Conservation (phyloP, 495 filamentous ascomycete species). For the Talaromyces borbonicus region DNA sequence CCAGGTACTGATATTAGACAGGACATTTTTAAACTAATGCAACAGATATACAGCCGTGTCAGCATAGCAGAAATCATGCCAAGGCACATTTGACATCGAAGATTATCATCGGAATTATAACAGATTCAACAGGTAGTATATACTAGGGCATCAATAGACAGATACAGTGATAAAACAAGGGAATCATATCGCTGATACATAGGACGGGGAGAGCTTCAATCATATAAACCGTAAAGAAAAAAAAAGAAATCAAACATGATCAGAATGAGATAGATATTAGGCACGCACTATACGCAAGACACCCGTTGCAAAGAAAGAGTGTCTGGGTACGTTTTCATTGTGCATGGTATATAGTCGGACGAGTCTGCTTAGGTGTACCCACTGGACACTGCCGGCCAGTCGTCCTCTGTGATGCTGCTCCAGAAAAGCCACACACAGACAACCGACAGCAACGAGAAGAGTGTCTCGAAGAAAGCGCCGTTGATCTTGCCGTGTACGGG, state of each 20-base stretch:
- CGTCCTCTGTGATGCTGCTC: slow-evolving; percentile 98
- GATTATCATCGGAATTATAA: too few species aligned
- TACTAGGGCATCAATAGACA: slow-evolving; percentile 8
- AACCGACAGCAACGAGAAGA: slow-evolving; percentile 81
- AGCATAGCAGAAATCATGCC: too few species aligned
- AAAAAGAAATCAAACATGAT: background rate
- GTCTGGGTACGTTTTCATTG: background rate
- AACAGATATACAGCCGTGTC: too few species aligned
- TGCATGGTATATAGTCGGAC: background rate
- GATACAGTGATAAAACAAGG: slow-evolving; percentile 4
- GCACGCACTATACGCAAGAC: background rate
- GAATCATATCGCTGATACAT: slow-evolving; percentile 7
- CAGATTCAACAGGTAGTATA: too few species aligned
- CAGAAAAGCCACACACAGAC: slow-evolving; percentile 87
- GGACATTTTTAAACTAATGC: too few species aligned
- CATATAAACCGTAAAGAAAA: background rate
- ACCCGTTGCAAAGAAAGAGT: background rate
- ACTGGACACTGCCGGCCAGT: slow-evolving; percentile 56
- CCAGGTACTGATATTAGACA: too few species aligned
- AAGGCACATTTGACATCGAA: too few species aligned
- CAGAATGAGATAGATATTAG: slow-evolving; percentile 2
- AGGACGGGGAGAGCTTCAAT: background rate
- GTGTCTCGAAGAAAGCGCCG: slow-evolving; percentile 83
- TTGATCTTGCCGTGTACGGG: slow-evolving; percentile 80
- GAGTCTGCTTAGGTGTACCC: slow-evolving; percentile 5